A percentile compares a stretch with the other conserved stretches of the same genome.
Conservation (phyloP, 192 early-diverging fungal genomes). For the Mortierella hygrophila region DNA sequence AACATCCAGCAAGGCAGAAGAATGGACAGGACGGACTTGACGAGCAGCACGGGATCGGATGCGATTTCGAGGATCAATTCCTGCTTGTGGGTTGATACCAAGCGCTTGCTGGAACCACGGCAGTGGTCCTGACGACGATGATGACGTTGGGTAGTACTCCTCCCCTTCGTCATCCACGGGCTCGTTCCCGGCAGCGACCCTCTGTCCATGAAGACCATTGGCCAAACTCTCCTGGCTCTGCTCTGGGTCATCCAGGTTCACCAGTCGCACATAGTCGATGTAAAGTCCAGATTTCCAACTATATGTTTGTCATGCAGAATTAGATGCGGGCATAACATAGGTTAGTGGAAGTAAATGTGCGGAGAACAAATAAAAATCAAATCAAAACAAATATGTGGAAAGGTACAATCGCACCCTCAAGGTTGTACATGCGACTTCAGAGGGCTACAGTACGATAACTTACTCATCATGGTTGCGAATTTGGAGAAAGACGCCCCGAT, state of each 20-base stretch:
- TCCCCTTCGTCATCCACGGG: constrained; percentile 42
- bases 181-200: constrained; percentile 17
- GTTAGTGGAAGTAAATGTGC: background rate
- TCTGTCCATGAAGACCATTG: background rate
- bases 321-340: background rate
- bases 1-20: constrained; percentile 9
- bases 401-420: background rate
- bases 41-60: constrained; percentile 23
- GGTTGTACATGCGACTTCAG: background rate
- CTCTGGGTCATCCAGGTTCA: constrained; percentile 40
- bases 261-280: constrained; percentile 43
- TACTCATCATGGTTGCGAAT: constrained; percentile 49
- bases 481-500: constrained; percentile 33
- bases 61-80: background rate
- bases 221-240: constrained; percentile 5
- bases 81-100: background rate
- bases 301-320: background rate
- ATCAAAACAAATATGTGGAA: background rate
- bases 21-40: constrained; percentile 19
- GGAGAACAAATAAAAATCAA: background rate
- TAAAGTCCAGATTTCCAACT: constrained; percentile 53
- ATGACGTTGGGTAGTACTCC: constrained; percentile 32
- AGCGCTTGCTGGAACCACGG: constrained; percentile 14
- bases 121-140: background rate
- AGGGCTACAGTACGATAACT: background rate